phyloP scores from a whole-genome alignment of 1,284 basidiomycete genomes.

The Kwoniella shivajii region DNA sequence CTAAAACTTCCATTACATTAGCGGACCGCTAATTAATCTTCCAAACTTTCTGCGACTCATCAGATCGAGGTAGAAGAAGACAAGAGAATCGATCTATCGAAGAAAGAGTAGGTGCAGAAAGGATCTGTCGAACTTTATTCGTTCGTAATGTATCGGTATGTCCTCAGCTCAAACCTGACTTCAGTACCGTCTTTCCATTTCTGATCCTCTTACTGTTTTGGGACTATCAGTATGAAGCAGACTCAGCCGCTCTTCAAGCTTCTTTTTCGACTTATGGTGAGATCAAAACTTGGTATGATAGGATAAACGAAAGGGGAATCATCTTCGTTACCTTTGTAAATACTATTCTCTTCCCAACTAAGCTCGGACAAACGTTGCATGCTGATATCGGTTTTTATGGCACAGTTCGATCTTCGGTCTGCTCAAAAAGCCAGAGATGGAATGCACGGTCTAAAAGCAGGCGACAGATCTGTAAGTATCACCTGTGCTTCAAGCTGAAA shows the following conservation, averaged over 20 bases:
- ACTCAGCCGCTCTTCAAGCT: slow-evolving; percentile 75
- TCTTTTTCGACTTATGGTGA: slow-evolving; percentile 90
- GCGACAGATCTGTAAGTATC: slow-evolving; percentile 72
- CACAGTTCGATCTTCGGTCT: slow-evolving; percentile 83
- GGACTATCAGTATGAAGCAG: slow-evolving; percentile 97
- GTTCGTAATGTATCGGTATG: slow-evolving; percentile 92
- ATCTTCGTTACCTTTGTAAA: slow-evolving; percentile 96
- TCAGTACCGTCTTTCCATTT: background rate
- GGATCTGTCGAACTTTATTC: slow-evolving; percentile 82
- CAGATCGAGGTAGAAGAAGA: slow-evolving; percentile 60
- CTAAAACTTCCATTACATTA: background rate
- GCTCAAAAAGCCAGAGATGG: slow-evolving; percentile 86
- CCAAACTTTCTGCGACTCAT: slow-evolving; percentile 58
- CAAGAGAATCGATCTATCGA: slow-evolving; percentile 25
- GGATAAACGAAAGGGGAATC: slow-evolving; percentile 91
- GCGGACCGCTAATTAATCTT: background rate
- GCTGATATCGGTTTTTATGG: slow-evolving; percentile 44
- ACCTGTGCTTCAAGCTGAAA: too few species aligned
- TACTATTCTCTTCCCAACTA: slow-evolving; percentile 26
- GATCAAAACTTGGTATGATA: slow-evolving; percentile 94
- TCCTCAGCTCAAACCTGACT: slow-evolving; percentile 9
- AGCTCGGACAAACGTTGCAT: background rate
- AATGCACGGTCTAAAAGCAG: slow-evolving; percentile 81
- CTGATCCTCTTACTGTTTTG: slow-evolving; percentile 7
- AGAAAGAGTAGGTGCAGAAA: slow-evolving; percentile 28